Conservation (phyloP, 768 basidiomycete species). For the Cyclocybe aegerita region DNA sequence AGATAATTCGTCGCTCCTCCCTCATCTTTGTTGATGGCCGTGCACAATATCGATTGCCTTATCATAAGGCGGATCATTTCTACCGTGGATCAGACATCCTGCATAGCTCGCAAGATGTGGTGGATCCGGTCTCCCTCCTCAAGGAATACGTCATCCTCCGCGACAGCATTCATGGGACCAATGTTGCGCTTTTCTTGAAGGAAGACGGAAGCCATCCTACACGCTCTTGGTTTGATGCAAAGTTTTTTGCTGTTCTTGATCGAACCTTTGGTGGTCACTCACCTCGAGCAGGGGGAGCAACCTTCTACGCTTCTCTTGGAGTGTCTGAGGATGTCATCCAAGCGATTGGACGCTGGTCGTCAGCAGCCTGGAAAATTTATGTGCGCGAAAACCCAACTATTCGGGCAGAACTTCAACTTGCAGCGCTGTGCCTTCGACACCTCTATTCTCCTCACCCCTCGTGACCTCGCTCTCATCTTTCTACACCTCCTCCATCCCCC, state of each 20-base stretch:
- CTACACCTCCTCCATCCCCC: not conserved
- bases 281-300: conserved; percentile 11
- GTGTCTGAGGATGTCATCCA: conserved; percentile 9
- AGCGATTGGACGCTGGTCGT: conserved; percentile 9
- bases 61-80: too few species aligned
- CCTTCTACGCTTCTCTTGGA: conserved; percentile 4
- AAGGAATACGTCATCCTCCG: too few species aligned
- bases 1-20: too few species aligned
- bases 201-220: not conserved
- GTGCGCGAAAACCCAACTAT: conserved; percentile 8
- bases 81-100: too few species aligned
- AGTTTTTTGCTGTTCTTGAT: not conserved
- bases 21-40: too few species aligned
- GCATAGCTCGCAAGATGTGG: too few species aligned
- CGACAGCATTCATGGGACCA: too few species aligned
- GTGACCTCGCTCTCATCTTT: not conserved
- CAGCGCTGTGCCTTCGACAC: not conserved
- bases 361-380: conserved; percentile 13
- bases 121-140: too few species aligned
- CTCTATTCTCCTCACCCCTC: not conserved
- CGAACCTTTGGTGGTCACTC: conserved; percentile 1
- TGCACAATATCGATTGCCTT: too few species aligned
- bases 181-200: not conserved
- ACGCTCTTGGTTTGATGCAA: not conserved
- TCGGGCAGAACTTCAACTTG: not conserved